Conservation (phyloP, 192 early-diverging fungal species). For the Radiomyces spectabilis region DNA sequence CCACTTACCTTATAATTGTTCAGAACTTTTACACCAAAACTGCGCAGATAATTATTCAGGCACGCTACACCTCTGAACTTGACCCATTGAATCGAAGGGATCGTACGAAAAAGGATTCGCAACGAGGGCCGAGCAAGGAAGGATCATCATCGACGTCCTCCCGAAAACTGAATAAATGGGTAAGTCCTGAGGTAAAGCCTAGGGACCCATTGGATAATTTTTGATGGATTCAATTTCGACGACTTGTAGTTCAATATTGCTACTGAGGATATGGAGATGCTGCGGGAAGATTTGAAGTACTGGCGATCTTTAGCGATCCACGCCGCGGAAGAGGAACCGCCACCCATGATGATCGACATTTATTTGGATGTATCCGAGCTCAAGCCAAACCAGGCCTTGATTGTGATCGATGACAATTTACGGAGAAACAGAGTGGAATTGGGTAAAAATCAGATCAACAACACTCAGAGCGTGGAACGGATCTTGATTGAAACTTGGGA, state of each 20-base stretch:
- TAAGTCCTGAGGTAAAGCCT: constrained; percentile 18
- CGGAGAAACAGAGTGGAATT: constrained; percentile 50
- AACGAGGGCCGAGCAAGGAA: constrained; percentile 7
- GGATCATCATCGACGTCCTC: too few species aligned
- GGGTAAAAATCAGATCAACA: constrained; percentile 25
- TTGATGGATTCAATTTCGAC: background rate
- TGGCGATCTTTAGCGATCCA: constrained; percentile 61
- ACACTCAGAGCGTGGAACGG: constrained; percentile 13
- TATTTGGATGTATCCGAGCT: constrained; percentile 69
- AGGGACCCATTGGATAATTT: background rate
- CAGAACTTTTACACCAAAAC: constrained; percentile 74
- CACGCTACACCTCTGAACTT: constrained; percentile 39
- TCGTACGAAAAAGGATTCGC: background rate
- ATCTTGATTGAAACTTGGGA: constrained; percentile 86
- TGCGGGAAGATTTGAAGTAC: constrained; percentile 69
- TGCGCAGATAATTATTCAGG: constrained; percentile 65
- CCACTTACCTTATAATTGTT: constrained; percentile 2
- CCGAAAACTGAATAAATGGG: constrained; percentile 62
- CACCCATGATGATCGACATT: constrained; percentile 73
- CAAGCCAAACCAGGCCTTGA: constrained; percentile 47
- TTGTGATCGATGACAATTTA: constrained; percentile 58
- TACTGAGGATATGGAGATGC: constrained; percentile 63
- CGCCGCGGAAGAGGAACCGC: constrained; percentile 32
- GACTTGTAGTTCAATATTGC: constrained; percentile 71
- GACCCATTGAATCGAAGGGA: too few species aligned